These are phyloP conservation scores for Fremontodendron californicum DNA, from an alignment of 345 rosid genomes.

Conservation along the genomic window DNA sequence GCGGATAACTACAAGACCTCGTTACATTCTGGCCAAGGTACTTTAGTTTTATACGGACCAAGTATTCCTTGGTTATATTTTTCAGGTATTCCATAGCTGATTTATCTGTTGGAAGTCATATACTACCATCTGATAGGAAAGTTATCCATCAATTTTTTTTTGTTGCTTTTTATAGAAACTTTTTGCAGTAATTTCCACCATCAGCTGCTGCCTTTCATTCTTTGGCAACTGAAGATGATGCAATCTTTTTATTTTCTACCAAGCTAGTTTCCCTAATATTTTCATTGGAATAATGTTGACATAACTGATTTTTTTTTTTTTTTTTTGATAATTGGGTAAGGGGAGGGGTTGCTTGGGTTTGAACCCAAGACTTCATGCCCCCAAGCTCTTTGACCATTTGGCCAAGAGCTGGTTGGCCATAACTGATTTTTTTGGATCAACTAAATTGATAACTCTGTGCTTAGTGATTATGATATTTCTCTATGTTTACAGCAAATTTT, in stretches of 20 bases:
- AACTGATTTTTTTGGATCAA: not conserved
- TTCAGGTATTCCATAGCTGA: not conserved
- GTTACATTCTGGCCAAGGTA: constrained; percentile 98
- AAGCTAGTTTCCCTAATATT: not conserved
- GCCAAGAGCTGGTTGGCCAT: too few species aligned
- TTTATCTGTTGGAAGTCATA: not conserved
- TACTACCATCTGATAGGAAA: too few species aligned
- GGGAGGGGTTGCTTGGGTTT: too few species aligned
- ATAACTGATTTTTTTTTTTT: not conserved
- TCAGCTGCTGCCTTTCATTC: not conserved
- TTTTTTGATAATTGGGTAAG: too few species aligned
- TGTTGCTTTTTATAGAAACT: not conserved
- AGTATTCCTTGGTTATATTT: not conserved
- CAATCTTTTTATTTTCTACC: not conserved
- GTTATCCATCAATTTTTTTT: not conserved
- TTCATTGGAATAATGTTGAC: not conserved
- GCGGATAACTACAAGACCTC: constrained; percentile 73
- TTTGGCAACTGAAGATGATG: not conserved
- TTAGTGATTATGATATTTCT: not conserved
- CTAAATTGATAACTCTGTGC: not conserved
- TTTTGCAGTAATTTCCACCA: not conserved
- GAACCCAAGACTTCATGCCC: too few species aligned
- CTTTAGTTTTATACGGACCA: constrained; percentile 4
- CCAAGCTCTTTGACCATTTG: too few species aligned
- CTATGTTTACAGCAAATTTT: not conserved